These are phyloP conservation scores for Saccharomyces mikatae DNA, from an alignment of 805 yeast genomes.

Conservation along the genomic window DNA sequence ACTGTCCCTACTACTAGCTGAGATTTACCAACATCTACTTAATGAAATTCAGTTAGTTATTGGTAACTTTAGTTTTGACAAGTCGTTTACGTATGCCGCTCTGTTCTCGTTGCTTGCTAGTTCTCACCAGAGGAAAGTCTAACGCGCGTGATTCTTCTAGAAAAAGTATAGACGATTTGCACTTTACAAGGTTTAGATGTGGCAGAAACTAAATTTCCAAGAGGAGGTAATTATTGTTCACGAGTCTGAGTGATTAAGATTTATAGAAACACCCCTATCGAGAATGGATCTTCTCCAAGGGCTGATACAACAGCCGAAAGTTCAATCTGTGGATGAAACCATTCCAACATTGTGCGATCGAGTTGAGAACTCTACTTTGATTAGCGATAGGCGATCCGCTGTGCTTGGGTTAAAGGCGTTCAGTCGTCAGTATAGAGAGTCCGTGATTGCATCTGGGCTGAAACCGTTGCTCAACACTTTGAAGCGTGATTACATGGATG, in stretches of 20 bases:
- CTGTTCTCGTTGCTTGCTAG: not conserved
- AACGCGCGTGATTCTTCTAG: not conserved
- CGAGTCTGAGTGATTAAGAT: not conserved
- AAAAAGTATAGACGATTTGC: not conserved
- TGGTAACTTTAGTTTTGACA: not conserved
- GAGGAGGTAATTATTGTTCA: not conserved
- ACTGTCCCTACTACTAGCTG: not conserved
- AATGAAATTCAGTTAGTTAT: not conserved
- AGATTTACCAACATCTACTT: not conserved
- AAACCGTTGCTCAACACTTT: slow-evolving; percentile 64
- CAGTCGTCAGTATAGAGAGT: slow-evolving; percentile 80
- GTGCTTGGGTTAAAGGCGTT: slow-evolving; percentile 82
- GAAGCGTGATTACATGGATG: slow-evolving; percentile 57
- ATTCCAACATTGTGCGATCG: slow-evolving; percentile 86
- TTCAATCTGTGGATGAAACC: slow-evolving; percentile 66
- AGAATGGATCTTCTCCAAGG: slow-evolving; percentile 37
- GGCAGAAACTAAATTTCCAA: not conserved
- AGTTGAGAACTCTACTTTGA: slow-evolving; percentile 67
- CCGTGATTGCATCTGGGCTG: slow-evolving; percentile 81
- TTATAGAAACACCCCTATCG: not conserved
- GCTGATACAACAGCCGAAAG: slow-evolving; percentile 40
- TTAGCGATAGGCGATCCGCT: slow-evolving; percentile 86
- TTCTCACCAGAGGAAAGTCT: not conserved
- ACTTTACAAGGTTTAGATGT: not conserved
- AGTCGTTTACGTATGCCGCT: not conserved